These are phyloP conservation scores for Lachancea thermotolerans DNA, from an alignment of 805 yeast species.

Conservation along the genomic window DNA sequence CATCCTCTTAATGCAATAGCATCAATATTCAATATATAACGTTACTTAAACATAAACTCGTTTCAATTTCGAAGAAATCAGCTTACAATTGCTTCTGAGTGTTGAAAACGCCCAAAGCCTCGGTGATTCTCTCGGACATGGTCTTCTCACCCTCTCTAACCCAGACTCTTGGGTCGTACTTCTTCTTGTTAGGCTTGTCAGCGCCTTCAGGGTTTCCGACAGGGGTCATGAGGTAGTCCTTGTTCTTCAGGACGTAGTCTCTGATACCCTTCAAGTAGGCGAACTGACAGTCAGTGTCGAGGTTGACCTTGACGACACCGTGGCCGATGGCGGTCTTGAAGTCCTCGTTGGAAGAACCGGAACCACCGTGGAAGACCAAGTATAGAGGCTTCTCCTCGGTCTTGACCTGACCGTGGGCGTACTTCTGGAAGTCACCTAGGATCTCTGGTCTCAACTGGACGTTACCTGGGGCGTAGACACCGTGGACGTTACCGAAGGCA, in stretches of 20 bases:
- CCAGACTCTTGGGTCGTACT: slow-evolving; percentile 99
- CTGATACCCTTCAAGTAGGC: slow-evolving; percentile 97
- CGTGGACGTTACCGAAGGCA: slow-evolving; percentile 99
- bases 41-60: too few species aligned
- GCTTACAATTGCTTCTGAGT: slow-evolving; percentile 39
- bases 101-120: slow-evolving; percentile 84
- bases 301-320: slow-evolving; percentile 98
- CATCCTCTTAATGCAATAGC: too few species aligned
- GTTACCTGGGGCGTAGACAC: slow-evolving; percentile 99
- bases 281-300: slow-evolving; percentile 98
- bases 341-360: slow-evolving; percentile 91
- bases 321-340: slow-evolving; percentile 81
- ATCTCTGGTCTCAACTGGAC: slow-evolving; percentile 88
- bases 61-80: background rate
- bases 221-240: slow-evolving; percentile 81
- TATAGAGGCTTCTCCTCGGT: slow-evolving; percentile 67
- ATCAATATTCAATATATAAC: too few species aligned
- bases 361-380: slow-evolving; percentile 99
- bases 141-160: slow-evolving; percentile 99
- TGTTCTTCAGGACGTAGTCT: slow-evolving; percentile 92
- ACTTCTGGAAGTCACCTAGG: slow-evolving; percentile 91
- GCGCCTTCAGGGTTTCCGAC: slow-evolving; percentile 99
- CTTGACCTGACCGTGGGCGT: slow-evolving; percentile 64
- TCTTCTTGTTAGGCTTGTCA: slow-evolving; percentile 99
- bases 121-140: slow-evolving; percentile 78